Evolutionary conservation across 371 early-diverging fungal species (phyloP).

Genomic region (Basidiobolus meristosporus): DNA sequence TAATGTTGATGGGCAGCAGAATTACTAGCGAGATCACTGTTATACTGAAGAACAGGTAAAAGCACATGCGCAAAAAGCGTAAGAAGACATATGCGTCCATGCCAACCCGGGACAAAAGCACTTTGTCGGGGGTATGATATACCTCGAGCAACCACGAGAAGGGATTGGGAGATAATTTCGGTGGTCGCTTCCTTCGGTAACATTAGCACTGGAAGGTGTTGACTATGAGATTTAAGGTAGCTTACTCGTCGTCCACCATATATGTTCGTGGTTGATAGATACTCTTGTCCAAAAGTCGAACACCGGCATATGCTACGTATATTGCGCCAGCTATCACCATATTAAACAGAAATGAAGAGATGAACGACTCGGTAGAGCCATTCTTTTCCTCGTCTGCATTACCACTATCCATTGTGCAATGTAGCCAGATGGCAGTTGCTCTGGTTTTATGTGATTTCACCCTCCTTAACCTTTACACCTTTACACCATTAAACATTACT

Average conservation of each 20-base stretch:
- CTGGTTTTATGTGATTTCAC: too few relatives aligned
- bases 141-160: slow-evolving; percentile 37
- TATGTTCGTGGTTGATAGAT: slow-evolving; percentile 54
- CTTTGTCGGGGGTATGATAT: slow-evolving; percentile 27
- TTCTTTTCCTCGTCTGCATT: slow-evolving; percentile 5
- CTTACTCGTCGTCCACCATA: slow-evolving; percentile 32
- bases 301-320: slow-evolving; percentile 31
- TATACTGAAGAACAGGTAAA: slow-evolving; percentile 21
- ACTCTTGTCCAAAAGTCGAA: slow-evolving; percentile 31
- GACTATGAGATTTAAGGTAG: too few relatives aligned
- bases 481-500: too few relatives aligned
- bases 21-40: slow-evolving; percentile 35
- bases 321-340: slow-evolving; percentile 24
- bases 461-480: too few relatives aligned
- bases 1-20: slow-evolving; percentile 40
- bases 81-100: slow-evolving; percentile 65
- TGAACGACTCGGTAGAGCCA: slow-evolving; percentile 29
- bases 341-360: slow-evolving; percentile 45
- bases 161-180: slow-evolving; percentile 20
- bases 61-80: slow-evolving; percentile 33
- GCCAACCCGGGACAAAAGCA: slow-evolving; percentile 33
- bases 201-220: too few relatives aligned
- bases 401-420: too few relatives aligned
- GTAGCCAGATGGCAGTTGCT: too few relatives aligned
- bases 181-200: slow-evolving; percentile 35